These are phyloP conservation scores for Pseudocercospora ulei DNA, from an alignment of 2,329 filamentous ascomycete species.

Conservation along the genomic window DNA sequence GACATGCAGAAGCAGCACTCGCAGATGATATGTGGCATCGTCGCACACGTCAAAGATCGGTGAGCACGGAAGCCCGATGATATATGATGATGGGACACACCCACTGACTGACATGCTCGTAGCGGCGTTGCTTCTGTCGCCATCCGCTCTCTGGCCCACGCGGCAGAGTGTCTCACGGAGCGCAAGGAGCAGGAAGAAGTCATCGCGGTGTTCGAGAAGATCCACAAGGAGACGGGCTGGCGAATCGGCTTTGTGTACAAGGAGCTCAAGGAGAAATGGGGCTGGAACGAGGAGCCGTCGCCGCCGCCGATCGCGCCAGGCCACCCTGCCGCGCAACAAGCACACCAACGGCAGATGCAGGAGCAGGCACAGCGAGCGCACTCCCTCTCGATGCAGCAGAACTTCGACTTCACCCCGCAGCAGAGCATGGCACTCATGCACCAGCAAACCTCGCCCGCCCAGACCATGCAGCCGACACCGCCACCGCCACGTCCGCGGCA, in stretches of 20 bases:
- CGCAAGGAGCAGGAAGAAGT: constrained; percentile 71
- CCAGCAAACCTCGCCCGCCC: constrained; percentile 22
- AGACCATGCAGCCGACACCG: constrained; percentile 23
- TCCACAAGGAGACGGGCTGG: constrained; percentile 70
- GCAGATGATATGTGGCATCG: constrained; percentile 79
- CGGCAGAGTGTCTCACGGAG: constrained; percentile 60
- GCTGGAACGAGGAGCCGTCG: constrained; percentile 50
- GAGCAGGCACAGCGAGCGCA: constrained; percentile 26
- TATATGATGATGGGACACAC: too few relatives aligned
- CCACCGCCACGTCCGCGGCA: constrained; percentile 32
- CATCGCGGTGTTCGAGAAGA: constrained; percentile 62
- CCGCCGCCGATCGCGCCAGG: constrained; percentile 36
- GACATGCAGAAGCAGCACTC: constrained; percentile 63
- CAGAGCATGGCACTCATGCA: constrained; percentile 20
- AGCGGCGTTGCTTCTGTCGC: constrained; percentile 68
- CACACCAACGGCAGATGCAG: constrained; percentile 29
- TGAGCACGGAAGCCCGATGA: constrained; percentile 32
- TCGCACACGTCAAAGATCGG: constrained; percentile 71
- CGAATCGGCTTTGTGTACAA: constrained; percentile 60
- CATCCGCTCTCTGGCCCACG: constrained; percentile 67
- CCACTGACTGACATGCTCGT: constrained; percentile 16
- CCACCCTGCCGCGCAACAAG: constrained; percentile 27
- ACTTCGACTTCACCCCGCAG: constrained; percentile 23
- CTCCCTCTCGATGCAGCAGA: constrained; percentile 23
- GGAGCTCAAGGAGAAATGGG: constrained; percentile 68